These are phyloP conservation scores for Acanthamoeba culbertsoni DNA, from an alignment of 208 protist genomes.

Conservation along the genomic window DNA sequence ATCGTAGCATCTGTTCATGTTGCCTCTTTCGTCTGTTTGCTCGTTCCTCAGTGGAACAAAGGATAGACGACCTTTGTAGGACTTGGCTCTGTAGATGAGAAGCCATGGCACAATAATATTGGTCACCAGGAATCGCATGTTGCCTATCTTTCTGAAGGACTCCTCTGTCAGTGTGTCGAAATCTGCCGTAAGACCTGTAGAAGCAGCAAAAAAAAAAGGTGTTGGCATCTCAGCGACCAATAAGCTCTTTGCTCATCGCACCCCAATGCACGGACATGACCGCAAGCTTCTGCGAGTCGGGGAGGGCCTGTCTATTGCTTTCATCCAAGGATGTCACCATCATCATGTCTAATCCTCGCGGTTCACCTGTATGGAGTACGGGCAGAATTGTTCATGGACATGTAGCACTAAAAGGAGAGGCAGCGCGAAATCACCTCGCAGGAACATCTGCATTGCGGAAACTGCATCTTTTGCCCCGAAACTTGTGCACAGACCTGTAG, in stretches of 20 bases:
- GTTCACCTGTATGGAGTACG: neutral
- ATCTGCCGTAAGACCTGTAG: neutral
- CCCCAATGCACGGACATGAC: constrained; percentile 38
- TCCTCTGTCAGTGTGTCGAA: constrained; percentile 8
- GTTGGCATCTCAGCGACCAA: no score
- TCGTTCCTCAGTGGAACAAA: constrained; percentile 3
- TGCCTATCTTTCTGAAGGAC: constrained; percentile 39
- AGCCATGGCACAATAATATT: constrained; percentile 6
- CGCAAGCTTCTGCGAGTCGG: neutral
- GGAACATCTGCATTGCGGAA: neutral
- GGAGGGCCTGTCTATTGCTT: neutral
- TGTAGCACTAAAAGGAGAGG: neutral
- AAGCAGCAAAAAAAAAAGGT: no score
- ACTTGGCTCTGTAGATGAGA: constrained; percentile 26
- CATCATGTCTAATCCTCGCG: neutral
- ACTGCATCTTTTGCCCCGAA: neutral
- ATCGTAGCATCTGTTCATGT: neutral
- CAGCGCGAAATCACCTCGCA: neutral
- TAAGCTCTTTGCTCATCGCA: no score
- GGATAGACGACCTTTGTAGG: neutral
- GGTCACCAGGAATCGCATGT: constrained; percentile 23
- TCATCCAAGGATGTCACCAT: neutral
- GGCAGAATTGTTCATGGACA: neutral
- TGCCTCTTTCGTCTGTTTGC: neutral
- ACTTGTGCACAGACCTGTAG: constrained; percentile 15